A percentile compares a stretch with the other conserved stretches of the same genome.
Evolutionary conservation across 768 basidiomycete species (phyloP).

Genomic region (Naematelia encephala): DNA sequence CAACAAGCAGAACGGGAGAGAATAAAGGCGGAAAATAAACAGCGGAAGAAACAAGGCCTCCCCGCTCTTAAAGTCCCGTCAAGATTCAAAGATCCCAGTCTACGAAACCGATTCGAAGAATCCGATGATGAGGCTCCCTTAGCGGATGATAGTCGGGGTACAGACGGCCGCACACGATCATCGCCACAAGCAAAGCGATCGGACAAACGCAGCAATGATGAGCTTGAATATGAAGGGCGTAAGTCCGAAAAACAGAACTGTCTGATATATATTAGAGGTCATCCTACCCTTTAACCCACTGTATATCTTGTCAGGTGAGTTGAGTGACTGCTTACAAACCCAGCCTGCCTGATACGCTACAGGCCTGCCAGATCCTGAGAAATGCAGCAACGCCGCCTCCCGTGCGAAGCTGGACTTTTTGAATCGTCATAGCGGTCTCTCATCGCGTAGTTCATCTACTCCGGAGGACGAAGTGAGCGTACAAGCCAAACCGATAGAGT

Average conservation of each 20-base stretch:
- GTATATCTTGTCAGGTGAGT: slow-evolving; percentile 24
- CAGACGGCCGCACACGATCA: not conserved
- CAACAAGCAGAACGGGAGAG: slow-evolving; percentile 4
- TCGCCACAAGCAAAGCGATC: not conserved
- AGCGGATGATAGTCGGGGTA: not conserved
- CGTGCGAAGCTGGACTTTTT: not conserved
- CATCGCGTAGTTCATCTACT: no score
- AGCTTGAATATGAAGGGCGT: slow-evolving; percentile 34
- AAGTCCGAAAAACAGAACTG: slow-evolving; percentile 3
- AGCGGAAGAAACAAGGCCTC: slow-evolving; percentile 18
- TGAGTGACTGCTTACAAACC: not conserved
- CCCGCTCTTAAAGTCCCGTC: slow-evolving; percentile 14
- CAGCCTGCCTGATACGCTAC: not conserved
- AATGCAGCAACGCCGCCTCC: not conserved
- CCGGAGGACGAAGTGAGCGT: no score
- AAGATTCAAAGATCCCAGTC: slow-evolving; percentile 4
- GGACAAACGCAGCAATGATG: slow-evolving; percentile 7
- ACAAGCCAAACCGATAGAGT: no score
- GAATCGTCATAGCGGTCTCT: no score
- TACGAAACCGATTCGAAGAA: not conserved
- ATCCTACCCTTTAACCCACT: slow-evolving; percentile 32
- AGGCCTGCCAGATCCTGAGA: slow-evolving; percentile 13
- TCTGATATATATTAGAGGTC: slow-evolving; percentile 15
- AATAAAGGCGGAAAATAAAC: slow-evolving; percentile 24
- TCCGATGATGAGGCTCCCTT: not conserved